Base-by-base conservation (phyloP, 2,329 filamentous ascomycete genomes). In the Rutstroemia sydowiana region DNA sequence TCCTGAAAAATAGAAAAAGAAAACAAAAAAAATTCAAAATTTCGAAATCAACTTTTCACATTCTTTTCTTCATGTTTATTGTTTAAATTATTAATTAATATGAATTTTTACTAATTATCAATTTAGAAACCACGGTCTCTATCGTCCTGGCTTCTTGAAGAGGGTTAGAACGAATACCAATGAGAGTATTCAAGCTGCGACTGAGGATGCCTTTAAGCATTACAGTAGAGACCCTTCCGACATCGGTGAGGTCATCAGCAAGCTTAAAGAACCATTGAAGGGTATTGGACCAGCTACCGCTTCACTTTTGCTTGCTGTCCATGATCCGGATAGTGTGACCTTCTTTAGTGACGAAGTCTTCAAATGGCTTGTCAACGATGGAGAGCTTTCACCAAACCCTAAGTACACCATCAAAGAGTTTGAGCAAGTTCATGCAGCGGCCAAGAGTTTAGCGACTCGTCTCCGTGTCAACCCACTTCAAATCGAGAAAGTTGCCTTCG, bases 281-380 rank as follows among this genome's bases (percentile, higher is more conserved):
- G 88, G 88, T 31, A 80, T 95, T 55, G 88, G 88, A 0, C 87
- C 88, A 1, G 88, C 88, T 7, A 92, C 87, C 0, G 87, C 86
- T 0, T 88, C 85, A 1, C 76, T 93, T 30, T 69, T 92, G 1
- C 74, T 93, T 2, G 78, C 83, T 4, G 78, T 85, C 4, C 77
- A 82, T 57, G 75, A 82, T 54, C 76, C 83, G 0, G 66, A 72
- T 0, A 68, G 70, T 11, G 73, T 83, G 45, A 76, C 87, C 1
- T 92, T 92, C 73, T 92, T 92, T 69, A 86, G 83, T 2, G 88
- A 95, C 63, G 88, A 93, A 68, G 75, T 84, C 3, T 92, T 83
- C 63, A 77, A 82, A 58, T 92, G 86, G 86, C 69, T 85, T 5
- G 79, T 79, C 61, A 79, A 77, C 63, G 66, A 68, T n/a, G 74